These are phyloP conservation scores for Epichloe uncinata DNA, from an alignment of 2,329 filamentous ascomycete species.

Conservation along the genomic window DNA sequence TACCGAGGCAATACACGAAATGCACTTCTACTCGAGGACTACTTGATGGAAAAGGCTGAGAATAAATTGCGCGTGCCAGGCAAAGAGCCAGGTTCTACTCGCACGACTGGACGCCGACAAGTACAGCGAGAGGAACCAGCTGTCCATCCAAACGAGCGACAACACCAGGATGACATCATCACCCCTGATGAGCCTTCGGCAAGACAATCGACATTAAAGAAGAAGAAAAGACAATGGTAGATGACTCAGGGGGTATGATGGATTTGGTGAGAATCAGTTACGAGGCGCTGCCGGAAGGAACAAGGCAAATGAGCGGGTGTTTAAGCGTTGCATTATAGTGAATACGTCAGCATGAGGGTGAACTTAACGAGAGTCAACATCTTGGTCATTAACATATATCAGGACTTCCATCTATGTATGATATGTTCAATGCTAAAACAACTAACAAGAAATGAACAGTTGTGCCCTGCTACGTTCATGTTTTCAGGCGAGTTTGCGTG, in stretches of 20 bases:
- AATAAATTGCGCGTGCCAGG: slow-evolving; percentile 36
- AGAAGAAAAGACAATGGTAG: not conserved
- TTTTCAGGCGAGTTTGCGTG: not conserved
- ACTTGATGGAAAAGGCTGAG: slow-evolving; percentile 55
- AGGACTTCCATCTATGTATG: too few relatives aligned
- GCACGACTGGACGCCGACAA: slow-evolving; percentile 39
- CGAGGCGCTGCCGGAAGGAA: too few relatives aligned
- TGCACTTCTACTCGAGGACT: slow-evolving; percentile 52
- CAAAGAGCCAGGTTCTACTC: slow-evolving; percentile 27
- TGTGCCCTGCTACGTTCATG: not conserved
- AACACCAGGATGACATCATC: not conserved
- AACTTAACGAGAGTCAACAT: too few relatives aligned
- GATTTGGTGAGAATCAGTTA: too few relatives aligned
- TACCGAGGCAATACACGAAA: slow-evolving; percentile 70
- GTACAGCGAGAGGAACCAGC: slow-evolving; percentile 11
- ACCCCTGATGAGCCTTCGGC: not conserved
- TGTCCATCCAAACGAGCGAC: not conserved
- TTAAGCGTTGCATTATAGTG: too few relatives aligned
- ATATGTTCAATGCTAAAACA: too few relatives aligned
- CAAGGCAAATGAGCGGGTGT: too few relatives aligned
- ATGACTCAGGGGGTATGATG: too few relatives aligned
- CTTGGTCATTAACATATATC: too few relatives aligned
- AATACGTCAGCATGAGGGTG: too few relatives aligned
- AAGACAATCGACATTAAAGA: not conserved
- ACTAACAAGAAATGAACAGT: too few relatives aligned